These are phyloP conservation scores for Podospora conica DNA, from an alignment of 495 filamentous ascomycete genomes.

Conservation along the genomic window DNA sequence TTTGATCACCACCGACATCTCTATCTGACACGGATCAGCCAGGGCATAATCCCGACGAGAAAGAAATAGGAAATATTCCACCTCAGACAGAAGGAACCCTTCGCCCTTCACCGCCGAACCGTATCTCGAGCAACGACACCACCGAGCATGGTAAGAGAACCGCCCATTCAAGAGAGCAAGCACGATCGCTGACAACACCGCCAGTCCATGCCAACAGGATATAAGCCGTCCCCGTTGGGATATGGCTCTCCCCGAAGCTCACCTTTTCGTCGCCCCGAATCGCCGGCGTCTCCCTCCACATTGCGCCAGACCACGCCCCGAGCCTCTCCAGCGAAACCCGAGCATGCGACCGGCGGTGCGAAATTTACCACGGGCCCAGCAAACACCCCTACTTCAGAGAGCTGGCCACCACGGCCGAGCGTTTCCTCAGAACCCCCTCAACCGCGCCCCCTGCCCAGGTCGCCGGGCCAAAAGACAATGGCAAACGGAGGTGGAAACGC, in stretches of 20 bases:
- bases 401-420: constrained; percentile 30
- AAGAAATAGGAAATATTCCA: background rate
- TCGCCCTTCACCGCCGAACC: background rate
- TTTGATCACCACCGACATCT: background rate
- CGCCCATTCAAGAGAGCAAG: background rate
- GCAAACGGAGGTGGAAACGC: constrained; percentile 40
- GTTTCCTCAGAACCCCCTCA: constrained; percentile 23
- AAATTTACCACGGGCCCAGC: constrained; percentile 32
- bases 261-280: constrained; percentile 65
- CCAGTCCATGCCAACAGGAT: constrained; percentile 48
- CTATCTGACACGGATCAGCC: background rate
- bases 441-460: constrained; percentile 7
- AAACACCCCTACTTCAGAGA: constrained; percentile 21
- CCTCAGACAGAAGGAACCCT: background rate
- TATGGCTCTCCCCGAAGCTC: constrained; percentile 58
- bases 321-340: constrained; percentile 38
- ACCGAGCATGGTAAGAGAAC: background rate
- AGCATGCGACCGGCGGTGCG: constrained; percentile 29
- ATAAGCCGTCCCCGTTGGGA: constrained; percentile 52
- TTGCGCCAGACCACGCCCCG: constrained; percentile 44
- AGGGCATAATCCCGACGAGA: background rate
- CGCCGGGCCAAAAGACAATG: constrained; percentile 6
- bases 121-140: background rate
- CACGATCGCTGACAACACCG: background rate
- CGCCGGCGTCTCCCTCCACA: constrained; percentile 43